phyloP scores from a whole-genome alignment of 2,329 filamentous ascomycete genomes.

The Dactylella cylindrospora region DNA sequence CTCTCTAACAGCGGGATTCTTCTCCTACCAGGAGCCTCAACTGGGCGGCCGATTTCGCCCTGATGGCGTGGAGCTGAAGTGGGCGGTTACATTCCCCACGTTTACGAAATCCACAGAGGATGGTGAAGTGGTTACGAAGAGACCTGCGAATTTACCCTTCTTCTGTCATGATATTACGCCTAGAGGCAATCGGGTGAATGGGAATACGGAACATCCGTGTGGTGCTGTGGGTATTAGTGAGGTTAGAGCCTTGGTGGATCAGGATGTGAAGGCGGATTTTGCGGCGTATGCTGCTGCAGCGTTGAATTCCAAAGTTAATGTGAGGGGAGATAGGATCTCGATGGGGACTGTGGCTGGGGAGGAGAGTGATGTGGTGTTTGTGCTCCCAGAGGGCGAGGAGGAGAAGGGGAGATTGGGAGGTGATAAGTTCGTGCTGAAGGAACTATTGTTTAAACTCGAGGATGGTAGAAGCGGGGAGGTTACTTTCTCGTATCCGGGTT shows the following conservation, averaged over 20 bases:
- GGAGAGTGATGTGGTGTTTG: constrained; percentile 3
- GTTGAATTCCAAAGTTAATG: constrained; percentile 10
- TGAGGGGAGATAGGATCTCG: background rate
- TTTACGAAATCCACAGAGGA: constrained; percentile 38
- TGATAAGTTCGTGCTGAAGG: constrained; percentile 21
- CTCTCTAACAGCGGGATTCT: background rate
- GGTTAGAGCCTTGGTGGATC: constrained; percentile 53
- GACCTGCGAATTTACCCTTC: constrained; percentile 61
- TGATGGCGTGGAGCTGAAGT: constrained; percentile 62
- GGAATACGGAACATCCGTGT: constrained; percentile 57
- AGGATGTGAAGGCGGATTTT: constrained; percentile 44
- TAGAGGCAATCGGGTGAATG: constrained; percentile 55
- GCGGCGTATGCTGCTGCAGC: constrained; percentile 1
- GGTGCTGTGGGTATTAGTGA: constrained; percentile 58
- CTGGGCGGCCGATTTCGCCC: constrained; percentile 58
- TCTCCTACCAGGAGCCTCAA: constrained; percentile 57
- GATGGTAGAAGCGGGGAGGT: background rate
- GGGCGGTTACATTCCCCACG: constrained; percentile 60
- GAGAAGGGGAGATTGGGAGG: background rate
- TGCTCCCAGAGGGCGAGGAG: background rate
- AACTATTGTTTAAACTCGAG: constrained; percentile 11
- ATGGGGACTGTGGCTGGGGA: constrained; percentile 7
- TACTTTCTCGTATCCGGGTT: constrained; percentile 27
- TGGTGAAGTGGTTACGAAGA: constrained; percentile 40
- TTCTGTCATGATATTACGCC: constrained; percentile 67